These are phyloP conservation scores for Gloeophyllum trabeum DNA, from an alignment of 768 basidiomycete genomes.

Conservation along the genomic window DNA sequence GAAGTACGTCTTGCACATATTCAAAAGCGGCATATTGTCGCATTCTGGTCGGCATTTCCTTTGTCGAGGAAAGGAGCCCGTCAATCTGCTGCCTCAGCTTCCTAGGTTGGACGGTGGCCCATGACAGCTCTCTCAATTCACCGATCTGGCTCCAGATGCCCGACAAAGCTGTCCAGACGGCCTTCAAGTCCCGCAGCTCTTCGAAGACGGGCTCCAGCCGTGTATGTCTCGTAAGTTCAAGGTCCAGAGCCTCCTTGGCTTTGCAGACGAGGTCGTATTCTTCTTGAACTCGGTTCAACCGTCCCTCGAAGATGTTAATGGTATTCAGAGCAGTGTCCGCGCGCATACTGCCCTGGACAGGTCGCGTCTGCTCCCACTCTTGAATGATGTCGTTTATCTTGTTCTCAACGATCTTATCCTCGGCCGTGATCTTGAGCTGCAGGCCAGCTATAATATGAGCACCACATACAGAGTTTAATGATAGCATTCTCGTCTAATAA, in stretches of 20 bases:
- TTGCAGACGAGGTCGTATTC: constrained; percentile 93
- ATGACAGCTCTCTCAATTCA: constrained; percentile 79
- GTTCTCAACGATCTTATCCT: constrained; percentile 96
- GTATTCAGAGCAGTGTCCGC: constrained; percentile 95
- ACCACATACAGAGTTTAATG: constrained; percentile 2
- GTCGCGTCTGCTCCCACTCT: constrained; percentile 95
- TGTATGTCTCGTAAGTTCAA: constrained; percentile 83
- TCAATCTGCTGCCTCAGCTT: constrained; percentile 93
- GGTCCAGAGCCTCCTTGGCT: constrained; percentile 93
- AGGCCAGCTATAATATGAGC: constrained; percentile 84
- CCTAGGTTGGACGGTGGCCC: constrained; percentile 90
- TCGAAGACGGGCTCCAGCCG: constrained; percentile 91
- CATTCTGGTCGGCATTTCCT: constrained; percentile 99
- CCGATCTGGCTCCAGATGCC: constrained; percentile 93
- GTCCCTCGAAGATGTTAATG: constrained; percentile 91
- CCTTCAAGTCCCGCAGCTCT: constrained; percentile 91
- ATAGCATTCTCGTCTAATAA: background rate
- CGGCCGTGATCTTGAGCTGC: constrained; percentile 99
- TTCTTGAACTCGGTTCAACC: constrained; percentile 80
- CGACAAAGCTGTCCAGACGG: constrained; percentile 97
- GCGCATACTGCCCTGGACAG: constrained; percentile 92
- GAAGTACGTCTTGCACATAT: constrained; percentile 88
- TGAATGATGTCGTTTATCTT: constrained; percentile 83
- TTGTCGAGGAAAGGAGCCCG: constrained; percentile 81
- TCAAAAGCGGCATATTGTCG: constrained; percentile 98